These are phyloP conservation scores for Sonneratia caseolaris DNA, from an alignment of 345 rosid genomes.

Conservation along the genomic window DNA sequence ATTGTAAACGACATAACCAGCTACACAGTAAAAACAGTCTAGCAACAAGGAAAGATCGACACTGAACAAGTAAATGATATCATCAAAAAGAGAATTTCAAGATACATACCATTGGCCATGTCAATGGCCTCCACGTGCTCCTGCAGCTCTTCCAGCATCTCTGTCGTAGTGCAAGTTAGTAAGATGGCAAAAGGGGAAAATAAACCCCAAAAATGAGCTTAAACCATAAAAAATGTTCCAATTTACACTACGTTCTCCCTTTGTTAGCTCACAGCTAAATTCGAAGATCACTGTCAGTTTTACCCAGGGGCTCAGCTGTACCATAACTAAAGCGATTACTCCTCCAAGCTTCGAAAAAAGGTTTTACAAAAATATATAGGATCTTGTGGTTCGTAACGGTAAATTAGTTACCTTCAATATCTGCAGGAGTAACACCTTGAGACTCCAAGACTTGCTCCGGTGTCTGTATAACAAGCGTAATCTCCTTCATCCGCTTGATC, in stretches of 20 bases:
- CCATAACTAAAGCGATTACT: background rate
- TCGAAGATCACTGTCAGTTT: background rate
- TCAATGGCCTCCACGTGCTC: slow-evolving; percentile 57
- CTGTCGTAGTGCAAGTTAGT: slow-evolving; percentile 19
- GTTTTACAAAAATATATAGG: background rate
- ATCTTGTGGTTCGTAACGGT: background rate
- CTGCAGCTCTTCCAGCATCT: slow-evolving; percentile 64
- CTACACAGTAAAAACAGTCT: background rate
- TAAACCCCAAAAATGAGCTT: background rate
- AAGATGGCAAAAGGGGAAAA: background rate
- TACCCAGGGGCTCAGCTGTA: background rate
- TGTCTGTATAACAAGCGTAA: slow-evolving; percentile 67
- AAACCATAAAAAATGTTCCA: background rate
- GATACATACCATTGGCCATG: slow-evolving; percentile 44
- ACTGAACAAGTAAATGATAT: background rate
- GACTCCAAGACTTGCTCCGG: slow-evolving; percentile 61
- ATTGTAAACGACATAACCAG: background rate
- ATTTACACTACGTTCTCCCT: background rate
- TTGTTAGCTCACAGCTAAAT: background rate
- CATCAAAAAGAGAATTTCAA: background rate
- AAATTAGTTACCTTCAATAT: slow-evolving; percentile 57
- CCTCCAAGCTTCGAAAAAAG: background rate
- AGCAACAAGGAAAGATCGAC: background rate
- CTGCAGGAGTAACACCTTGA: slow-evolving; percentile 59
- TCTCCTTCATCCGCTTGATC: slow-evolving; percentile 73